Conservation (phyloP, 2,329 filamentous ascomycete species). For the Trichophyton benhamiae region DNA sequence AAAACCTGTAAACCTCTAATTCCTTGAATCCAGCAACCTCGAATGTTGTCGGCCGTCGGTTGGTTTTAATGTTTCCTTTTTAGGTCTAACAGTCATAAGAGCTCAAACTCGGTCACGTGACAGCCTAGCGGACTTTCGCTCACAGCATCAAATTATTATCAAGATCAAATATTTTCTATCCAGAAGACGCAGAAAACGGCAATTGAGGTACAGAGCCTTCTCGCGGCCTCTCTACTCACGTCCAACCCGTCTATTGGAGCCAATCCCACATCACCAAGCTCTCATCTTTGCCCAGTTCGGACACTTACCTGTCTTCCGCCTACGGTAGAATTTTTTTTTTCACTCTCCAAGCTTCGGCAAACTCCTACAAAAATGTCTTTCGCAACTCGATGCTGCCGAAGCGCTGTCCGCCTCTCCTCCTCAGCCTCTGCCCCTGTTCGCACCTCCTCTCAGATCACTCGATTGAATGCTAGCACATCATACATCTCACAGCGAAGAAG, state of each 20-base stretch:
- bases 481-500: slow-evolving; percentile 40
- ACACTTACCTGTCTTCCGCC: not conserved
- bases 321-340: slow-evolving; percentile 7
- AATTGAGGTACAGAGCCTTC: not conserved
- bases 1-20: no score
- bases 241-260: not conserved
- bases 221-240: not conserved
- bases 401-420: slow-evolving; percentile 29
- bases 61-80: not conserved
- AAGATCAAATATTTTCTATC: not conserved
- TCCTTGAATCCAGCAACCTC: no score
- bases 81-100: not conserved
- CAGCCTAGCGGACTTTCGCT: not conserved
- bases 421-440: slow-evolving; percentile 16
- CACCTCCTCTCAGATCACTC: slow-evolving; percentile 18
- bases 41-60: not conserved
- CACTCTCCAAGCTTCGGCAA: not conserved
- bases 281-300: not conserved
- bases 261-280: not conserved
- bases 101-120: not conserved
- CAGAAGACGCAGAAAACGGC: not conserved
- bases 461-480: slow-evolving; percentile 5
- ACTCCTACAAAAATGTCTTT: slow-evolving; percentile 27
- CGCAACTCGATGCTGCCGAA: slow-evolving; percentile 34
- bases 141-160: slow-evolving; percentile 2